Evolutionary conservation across 148 eudicot genomes (phyloP).

Genomic region (Rheum nobile): DNA sequence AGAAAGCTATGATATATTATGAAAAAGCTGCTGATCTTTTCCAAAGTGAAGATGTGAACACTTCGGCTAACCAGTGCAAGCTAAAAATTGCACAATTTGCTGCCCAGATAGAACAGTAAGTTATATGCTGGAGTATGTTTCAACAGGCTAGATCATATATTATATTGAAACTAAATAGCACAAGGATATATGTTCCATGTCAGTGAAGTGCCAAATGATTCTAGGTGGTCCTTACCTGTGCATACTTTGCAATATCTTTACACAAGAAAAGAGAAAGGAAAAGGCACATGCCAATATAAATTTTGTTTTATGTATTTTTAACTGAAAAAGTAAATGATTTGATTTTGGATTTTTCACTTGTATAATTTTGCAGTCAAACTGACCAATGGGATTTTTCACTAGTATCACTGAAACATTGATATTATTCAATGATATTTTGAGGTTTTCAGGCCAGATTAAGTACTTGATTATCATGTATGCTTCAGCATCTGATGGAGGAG

Average conservation of each 20-base stretch:
- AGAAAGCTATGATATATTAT: slow-evolving; percentile 47
- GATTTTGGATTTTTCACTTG: not conserved
- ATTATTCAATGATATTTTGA: not conserved
- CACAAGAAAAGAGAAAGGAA: not conserved
- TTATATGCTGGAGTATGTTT: not conserved
- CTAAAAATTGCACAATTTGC: slow-evolving; percentile 76
- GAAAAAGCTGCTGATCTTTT: slow-evolving; percentile 64
- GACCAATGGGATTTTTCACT: not conserved
- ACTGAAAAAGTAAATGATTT: not conserved
- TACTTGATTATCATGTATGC: not conserved
- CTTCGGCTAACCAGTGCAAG: slow-evolving; percentile 65
- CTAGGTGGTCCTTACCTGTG: not conserved
- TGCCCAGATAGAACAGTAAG: slow-evolving; percentile 78
- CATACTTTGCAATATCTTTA: not conserved
- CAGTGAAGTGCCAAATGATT: not conserved
- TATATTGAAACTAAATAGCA: not conserved
- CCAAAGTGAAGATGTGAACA: slow-evolving; percentile 56
- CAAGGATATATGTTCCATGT: not conserved
- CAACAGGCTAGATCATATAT: not conserved
- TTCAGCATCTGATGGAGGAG: not conserved
- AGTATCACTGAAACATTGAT: not conserved
- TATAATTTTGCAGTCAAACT: not conserved
- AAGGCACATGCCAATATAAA: not conserved
- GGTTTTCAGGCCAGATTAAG: not conserved
- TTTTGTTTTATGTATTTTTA: not conserved